Conservation (phyloP, 257 asterid genomes). For the Paulownia fortunei region DNA sequence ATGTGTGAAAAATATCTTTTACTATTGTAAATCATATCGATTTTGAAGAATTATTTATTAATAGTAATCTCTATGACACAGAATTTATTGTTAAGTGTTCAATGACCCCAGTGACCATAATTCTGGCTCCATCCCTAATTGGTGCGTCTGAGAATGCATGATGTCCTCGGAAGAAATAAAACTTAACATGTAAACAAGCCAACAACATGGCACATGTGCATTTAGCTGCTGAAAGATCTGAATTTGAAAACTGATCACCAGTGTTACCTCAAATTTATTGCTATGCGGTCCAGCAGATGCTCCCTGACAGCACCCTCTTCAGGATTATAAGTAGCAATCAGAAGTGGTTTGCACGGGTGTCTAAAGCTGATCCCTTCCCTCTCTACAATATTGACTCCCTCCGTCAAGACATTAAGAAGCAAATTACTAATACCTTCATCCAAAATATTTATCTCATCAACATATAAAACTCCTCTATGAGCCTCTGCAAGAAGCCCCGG, state of each 20-base stretch:
- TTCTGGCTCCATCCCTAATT: not conserved
- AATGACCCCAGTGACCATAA: not conserved
- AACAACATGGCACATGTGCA: not conserved
- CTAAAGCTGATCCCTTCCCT: slow-evolving; percentile 99
- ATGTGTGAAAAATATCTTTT: not conserved
- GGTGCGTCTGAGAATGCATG: not conserved
- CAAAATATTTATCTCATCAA: slow-evolving; percentile 96
- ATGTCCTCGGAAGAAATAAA: not conserved
- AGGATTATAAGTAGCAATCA: slow-evolving; percentile 96
- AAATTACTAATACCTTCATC: slow-evolving; percentile 96
- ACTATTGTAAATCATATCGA: not conserved
- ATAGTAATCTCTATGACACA: not conserved
- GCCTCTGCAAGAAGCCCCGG: slow-evolving; percentile 99
- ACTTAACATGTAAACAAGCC: not conserved
- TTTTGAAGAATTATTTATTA: not conserved
- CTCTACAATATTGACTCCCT: slow-evolving; percentile 95
- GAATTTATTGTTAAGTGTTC: not conserved
- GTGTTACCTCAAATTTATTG: slow-evolving; percentile 87
- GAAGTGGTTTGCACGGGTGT: slow-evolving; percentile 97
- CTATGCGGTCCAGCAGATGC: slow-evolving; percentile 96
- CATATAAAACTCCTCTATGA: slow-evolving; percentile 95
- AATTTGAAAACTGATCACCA: not conserved
- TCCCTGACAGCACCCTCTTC: slow-evolving; percentile 98
- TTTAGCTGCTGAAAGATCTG: not conserved
- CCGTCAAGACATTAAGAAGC: slow-evolving; percentile 95